A percentile compares a stretch with the other conserved stretches of the same genome.
Evolutionary conservation across 306 rosid species (phyloP).

Genomic region (Lathyrus oleraceus): DNA sequence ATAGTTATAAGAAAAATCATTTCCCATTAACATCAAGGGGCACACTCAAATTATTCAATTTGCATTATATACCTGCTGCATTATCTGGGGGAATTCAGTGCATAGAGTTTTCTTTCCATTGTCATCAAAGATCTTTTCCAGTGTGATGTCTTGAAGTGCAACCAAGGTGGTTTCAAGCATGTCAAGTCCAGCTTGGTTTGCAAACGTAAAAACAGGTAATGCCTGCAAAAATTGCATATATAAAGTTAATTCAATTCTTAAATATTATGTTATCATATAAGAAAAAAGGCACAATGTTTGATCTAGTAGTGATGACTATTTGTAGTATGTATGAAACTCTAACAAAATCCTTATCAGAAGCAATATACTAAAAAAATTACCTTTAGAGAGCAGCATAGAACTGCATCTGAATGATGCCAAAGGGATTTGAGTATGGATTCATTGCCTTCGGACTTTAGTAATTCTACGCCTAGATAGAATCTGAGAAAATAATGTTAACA

Average conservation of each 20-base stretch:
- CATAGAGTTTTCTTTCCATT: conserved; percentile 83
- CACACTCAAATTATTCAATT: neutral
- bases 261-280: neutral
- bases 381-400: conserved; percentile 90
- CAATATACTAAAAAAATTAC: conserved; percentile 40
- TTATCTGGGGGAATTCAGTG: conserved; percentile 95
- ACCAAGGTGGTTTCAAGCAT: conserved; percentile 96
- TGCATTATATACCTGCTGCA: conserved; percentile 80
- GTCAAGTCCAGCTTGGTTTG: conserved; percentile 97
- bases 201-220: conserved; percentile 83
- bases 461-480: conserved; percentile 84
- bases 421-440: conserved; percentile 85
- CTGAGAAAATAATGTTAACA: conserved; percentile 40
- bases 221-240: conserved; percentile 55
- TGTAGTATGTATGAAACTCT: neutral
- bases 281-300: neutral
- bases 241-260: conserved; percentile 30
- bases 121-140: conserved; percentile 89
- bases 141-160: conserved; percentile 92
- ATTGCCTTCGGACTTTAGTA: conserved; percentile 76
- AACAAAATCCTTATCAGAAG: neutral
- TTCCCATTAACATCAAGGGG: neutral
- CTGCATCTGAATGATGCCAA: conserved; percentile 94
- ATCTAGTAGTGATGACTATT: neutral
- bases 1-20: neutral